These are phyloP conservation scores for Perkinsus olseni DNA, from an alignment of 169 alveolate genomes.

Conservation along the genomic window DNA sequence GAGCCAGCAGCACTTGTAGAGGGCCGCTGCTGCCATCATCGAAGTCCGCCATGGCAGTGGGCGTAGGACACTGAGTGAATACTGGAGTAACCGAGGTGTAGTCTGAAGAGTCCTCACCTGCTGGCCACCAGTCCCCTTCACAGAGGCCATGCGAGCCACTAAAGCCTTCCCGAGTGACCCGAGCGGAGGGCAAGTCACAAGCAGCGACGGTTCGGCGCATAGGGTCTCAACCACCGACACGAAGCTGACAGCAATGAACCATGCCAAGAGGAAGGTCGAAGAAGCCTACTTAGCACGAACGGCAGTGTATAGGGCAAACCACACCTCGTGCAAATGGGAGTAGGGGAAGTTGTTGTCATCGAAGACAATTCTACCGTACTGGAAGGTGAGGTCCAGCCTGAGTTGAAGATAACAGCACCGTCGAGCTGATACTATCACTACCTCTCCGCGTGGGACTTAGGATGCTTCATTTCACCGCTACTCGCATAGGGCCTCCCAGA, in stretches of 20 bases:
- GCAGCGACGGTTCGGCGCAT: background rate
- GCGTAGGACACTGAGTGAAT: background rate
- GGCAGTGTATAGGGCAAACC: background rate
- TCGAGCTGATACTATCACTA: background rate
- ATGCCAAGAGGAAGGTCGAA: background rate
- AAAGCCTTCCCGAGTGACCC: background rate
- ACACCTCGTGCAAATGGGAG: background rate
- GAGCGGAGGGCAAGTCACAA: background rate
- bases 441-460: background rate
- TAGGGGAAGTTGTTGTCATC: background rate
- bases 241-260: background rate
- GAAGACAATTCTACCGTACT: background rate
- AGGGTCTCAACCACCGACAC: background rate
- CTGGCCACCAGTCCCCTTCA: background rate
- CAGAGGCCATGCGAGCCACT: background rate
- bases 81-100: background rate
- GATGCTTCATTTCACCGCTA: background rate
- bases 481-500: background rate
- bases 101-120: background rate
- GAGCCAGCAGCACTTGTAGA: background rate
- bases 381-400: background rate
- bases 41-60: background rate
- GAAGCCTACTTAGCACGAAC: background rate
- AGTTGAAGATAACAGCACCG: background rate
- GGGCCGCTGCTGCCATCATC: background rate